Percentiles rank a stretch among this genome's conserved stretches.
Evolutionary conservation across 176 grass and related monocot genomes (phyloP).

Genomic region (Dactylis glomerata): DNA sequence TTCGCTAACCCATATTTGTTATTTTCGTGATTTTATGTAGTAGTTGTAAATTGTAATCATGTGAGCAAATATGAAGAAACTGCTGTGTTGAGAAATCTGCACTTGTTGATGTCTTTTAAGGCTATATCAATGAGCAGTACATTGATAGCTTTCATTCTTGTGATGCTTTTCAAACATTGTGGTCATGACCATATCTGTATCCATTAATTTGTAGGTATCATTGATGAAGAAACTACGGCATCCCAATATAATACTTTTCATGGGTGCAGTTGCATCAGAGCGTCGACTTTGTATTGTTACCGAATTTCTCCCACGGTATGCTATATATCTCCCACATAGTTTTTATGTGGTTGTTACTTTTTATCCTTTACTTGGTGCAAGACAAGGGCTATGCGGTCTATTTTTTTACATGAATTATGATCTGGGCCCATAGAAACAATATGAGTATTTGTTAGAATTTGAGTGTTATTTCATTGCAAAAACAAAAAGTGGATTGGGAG

Average conservation of each 20-base stretch:
- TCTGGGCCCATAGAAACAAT: neutral
- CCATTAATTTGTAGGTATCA: slow-evolving; percentile 52
- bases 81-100: neutral
- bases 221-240: slow-evolving; percentile 92
- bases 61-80: neutral
- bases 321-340: slow-evolving; percentile 2
- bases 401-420: neutral
- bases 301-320: slow-evolving; percentile 87
- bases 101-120: neutral
- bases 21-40: neutral
- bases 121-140: neutral
- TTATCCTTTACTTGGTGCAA: neutral
- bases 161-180: neutral
- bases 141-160: neutral
- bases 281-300: slow-evolving; percentile 84
- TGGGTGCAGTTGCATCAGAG: slow-evolving; percentile 87
- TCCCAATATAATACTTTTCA: slow-evolving; percentile 95
- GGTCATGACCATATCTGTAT: neutral
- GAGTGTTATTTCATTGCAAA: neutral
- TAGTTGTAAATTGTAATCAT: neutral
- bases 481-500: neutral
- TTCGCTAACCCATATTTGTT: neutral
- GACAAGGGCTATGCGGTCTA: neutral
- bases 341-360: slow-evolving; percentile 24
- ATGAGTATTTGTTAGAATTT: neutral